Percentiles rank a stretch among this genome's conserved stretches.
These are phyloP conservation scores for Aspergillus bertholletiae DNA, from an alignment of 495 filamentous ascomycete species.

Conservation along the genomic window DNA sequence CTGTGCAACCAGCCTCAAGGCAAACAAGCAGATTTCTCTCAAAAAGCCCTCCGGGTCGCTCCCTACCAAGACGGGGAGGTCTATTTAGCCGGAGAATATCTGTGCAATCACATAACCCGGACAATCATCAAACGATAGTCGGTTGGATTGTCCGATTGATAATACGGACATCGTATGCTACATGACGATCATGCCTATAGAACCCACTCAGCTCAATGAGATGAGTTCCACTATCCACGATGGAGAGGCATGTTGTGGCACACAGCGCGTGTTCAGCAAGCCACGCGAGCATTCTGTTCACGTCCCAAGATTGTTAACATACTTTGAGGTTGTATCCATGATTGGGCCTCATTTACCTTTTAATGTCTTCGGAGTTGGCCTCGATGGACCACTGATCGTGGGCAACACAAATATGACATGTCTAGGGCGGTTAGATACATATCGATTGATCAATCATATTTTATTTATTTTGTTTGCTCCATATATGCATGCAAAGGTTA, in stretches of 20 bases:
- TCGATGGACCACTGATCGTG: no score
- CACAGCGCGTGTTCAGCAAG: neutral
- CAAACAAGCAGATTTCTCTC: conserved; percentile 35
- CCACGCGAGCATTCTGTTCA: neutral
- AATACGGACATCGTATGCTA: conserved; percentile 56
- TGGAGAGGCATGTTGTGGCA: neutral
- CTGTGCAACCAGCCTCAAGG: conserved; percentile 35
- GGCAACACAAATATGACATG: no score
- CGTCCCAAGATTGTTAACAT: neutral
- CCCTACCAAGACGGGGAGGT: conserved; percentile 42
- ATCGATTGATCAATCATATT: no score
- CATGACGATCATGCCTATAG: conserved; percentile 66
- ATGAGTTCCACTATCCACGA: conserved; percentile 59
- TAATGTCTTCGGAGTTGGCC: no score
- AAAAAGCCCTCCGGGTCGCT: conserved; percentile 35
- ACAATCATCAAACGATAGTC: neutral
- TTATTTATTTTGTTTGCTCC: no score
- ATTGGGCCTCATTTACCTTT: neutral
- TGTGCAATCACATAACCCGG: conserved; percentile 33
- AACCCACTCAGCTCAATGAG: conserved; percentile 71
- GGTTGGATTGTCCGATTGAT: conserved; percentile 47
- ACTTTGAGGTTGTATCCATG: neutral
- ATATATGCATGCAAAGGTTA: neutral
- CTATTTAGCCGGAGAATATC: conserved; percentile 48
- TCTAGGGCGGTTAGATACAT: no score